Percentiles rank a stretch among this genome's conserved stretches.
These are phyloP conservation scores for Tylopilus sp. DNA, from an alignment of 1,284 basidiomycete species.

Conservation along the genomic window DNA sequence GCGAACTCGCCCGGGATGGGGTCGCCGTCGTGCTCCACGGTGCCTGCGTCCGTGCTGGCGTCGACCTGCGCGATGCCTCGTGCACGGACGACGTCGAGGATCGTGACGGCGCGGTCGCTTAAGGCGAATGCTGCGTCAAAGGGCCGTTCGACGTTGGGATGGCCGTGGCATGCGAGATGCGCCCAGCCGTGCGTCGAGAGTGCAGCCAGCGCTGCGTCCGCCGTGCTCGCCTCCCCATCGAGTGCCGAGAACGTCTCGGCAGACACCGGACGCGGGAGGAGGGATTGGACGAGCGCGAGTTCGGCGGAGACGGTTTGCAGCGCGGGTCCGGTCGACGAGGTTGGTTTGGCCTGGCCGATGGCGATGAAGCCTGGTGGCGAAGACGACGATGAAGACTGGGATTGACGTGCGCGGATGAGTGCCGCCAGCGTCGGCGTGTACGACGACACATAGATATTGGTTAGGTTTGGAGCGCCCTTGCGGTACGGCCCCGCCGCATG, in stretches of 20 bases:
- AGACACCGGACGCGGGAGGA: constrained; percentile 15
- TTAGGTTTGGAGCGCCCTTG: constrained; percentile 22
- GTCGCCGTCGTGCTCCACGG: too few species aligned
- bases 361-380: constrained; percentile 16
- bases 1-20: constrained; percentile 16
- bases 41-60: too few species aligned
- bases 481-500: constrained; percentile 40
- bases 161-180: constrained; percentile 34
- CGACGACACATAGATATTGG: constrained; percentile 38
- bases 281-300: constrained; percentile 18
- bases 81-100: constrained; percentile 32
- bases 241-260: constrained; percentile 4
- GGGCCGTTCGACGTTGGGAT: constrained; percentile 17
- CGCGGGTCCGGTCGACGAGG: constrained; percentile 1
- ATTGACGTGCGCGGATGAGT: constrained; percentile 28
- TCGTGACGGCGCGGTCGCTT: constrained; percentile 23
- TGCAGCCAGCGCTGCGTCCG: constrained; percentile 8
- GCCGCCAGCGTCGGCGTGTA: constrained; percentile 39
- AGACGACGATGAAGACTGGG: background rate
- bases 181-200: constrained; percentile 25
- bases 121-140: constrained; percentile 34
- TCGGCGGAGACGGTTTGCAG: constrained; percentile 20
- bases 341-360: constrained; percentile 22
- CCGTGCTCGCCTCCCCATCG: constrained; percentile 11
- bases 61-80: background rate